phyloP scores from a whole-genome alignment of 805 yeast species.

The Candida maesae region DNA sequence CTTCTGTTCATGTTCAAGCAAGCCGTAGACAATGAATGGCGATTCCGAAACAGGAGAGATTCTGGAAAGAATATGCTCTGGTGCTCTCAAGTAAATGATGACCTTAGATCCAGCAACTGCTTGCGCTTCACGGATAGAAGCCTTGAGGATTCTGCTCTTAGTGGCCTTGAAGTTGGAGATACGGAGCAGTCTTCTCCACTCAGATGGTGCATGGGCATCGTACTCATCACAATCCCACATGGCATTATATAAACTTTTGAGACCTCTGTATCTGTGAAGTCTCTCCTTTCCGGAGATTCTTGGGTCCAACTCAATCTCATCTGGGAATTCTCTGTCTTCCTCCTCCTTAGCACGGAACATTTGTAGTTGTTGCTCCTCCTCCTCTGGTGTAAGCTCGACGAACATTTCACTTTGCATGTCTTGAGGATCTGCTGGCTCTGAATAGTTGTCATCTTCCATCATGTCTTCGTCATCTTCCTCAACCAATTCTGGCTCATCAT shows the following conservation, averaged over 20 bases:
- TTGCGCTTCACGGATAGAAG: slow-evolving; percentile 42
- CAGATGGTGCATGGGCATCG: slow-evolving; percentile 71
- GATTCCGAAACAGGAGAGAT: slow-evolving; percentile 38
- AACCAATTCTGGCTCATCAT: slow-evolving; percentile 18
- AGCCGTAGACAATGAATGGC: slow-evolving; percentile 67
- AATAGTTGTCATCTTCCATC: slow-evolving; percentile 30
- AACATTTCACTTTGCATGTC: slow-evolving; percentile 50
- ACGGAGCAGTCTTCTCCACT: slow-evolving; percentile 73
- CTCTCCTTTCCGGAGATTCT: slow-evolving; percentile 70
- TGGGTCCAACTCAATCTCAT: slow-evolving; percentile 86
- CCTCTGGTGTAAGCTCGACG: slow-evolving; percentile 75
- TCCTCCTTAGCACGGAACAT: slow-evolving; percentile 64
- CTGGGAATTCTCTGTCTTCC: slow-evolving; percentile 93
- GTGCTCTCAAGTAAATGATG: slow-evolving; percentile 55
- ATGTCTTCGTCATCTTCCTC: slow-evolving; percentile 18
- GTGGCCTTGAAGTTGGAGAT: slow-evolving; percentile 76
- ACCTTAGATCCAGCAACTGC: slow-evolving; percentile 63
- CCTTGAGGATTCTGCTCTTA: slow-evolving; percentile 62
- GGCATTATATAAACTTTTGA: slow-evolving; percentile 74
- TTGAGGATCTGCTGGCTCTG: slow-evolving; percentile 29
- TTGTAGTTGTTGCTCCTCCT: slow-evolving; percentile 73
- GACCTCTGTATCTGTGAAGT: slow-evolving; percentile 77
- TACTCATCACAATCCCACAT: slow-evolving; percentile 85
- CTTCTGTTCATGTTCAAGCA: slow-evolving; percentile 84
- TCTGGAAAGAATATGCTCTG: slow-evolving; percentile 41